Percentiles rank a stretch among this genome's conserved stretches.
Conservation (phyloP, 2,329 filamentous ascomycete genomes). For the Colletotrichum neosansevieriae region DNA sequence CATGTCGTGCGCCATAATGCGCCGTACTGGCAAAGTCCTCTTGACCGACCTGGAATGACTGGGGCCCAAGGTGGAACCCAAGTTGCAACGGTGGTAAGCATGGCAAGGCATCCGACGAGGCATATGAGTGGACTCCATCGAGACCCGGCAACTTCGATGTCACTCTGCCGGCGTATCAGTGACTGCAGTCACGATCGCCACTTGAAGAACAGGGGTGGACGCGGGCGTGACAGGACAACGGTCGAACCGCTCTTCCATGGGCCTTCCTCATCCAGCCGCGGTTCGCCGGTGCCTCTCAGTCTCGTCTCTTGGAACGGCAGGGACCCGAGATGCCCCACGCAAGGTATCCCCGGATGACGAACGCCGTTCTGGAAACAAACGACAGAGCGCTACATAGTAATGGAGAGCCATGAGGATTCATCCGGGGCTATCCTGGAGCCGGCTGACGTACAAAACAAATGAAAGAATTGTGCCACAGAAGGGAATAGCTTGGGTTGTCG, state of each 20-base stretch:
- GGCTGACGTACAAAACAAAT: slow-evolving; percentile 1
- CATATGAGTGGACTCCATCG: slow-evolving; percentile 5
- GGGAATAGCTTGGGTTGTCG: not conserved
- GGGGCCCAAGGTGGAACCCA: slow-evolving; percentile 28
- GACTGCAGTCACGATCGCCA: slow-evolving; percentile 12
- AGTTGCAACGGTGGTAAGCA: slow-evolving; percentile 31
- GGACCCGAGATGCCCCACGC: slow-evolving; percentile 33
- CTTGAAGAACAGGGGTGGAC: slow-evolving; percentile 35
- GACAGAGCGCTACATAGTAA: slow-evolving; percentile 1
- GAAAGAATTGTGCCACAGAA: not conserved
- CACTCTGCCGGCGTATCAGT: not conserved
- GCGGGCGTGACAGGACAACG: slow-evolving; percentile 30
- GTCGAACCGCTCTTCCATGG: slow-evolving; percentile 6
- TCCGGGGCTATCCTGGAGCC: slow-evolving; percentile 23
- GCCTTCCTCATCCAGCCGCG: slow-evolving; percentile 12
- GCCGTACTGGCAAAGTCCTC: not conserved
- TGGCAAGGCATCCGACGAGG: slow-evolving; percentile 30
- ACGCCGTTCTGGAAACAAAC: slow-evolving; percentile 27
- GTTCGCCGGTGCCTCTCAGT: slow-evolving; percentile 13
- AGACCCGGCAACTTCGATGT: not conserved
- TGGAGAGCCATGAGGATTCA: slow-evolving; percentile 10
- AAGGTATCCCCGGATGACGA: slow-evolving; percentile 34
- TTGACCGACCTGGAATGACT: not conserved
- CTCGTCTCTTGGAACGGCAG: slow-evolving; percentile 30
- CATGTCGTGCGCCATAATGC: slow-evolving; percentile 27